Evolutionary conservation across 2,329 filamentous ascomycete species (phyloP).

Genomic region (Epichloe bromicola): DNA sequence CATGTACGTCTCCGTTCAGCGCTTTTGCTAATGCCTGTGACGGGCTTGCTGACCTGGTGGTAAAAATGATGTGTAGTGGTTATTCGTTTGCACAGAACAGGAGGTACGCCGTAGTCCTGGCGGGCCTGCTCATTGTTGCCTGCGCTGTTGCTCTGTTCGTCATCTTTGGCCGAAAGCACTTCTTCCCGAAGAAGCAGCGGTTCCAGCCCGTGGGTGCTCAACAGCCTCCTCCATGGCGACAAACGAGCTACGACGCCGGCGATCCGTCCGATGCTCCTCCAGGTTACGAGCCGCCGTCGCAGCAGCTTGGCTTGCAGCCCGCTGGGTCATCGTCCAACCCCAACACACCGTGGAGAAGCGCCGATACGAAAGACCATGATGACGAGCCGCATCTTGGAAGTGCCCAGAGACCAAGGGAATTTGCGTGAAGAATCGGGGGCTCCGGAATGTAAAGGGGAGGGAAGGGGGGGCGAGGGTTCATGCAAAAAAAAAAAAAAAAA

Average conservation of each 20-base stretch:
- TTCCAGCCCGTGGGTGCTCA: slow-evolving; percentile 10
- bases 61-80: slow-evolving; percentile 26
- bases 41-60: slow-evolving; percentile 2
- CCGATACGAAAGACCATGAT: slow-evolving; percentile 17
- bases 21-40: not conserved
- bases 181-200: slow-evolving; percentile 12
- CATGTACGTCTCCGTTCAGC: slow-evolving; percentile 27
- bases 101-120: slow-evolving; percentile 34
- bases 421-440: slow-evolving; percentile 10
- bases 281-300: slow-evolving; percentile 21
- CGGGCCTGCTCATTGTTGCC: slow-evolving; percentile 31
- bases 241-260: slow-evolving; percentile 10
- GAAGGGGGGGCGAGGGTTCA: too few relatives aligned
- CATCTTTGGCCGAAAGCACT: slow-evolving; percentile 17
- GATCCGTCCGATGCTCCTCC: slow-evolving; percentile 18
- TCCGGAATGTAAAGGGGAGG: too few relatives aligned
- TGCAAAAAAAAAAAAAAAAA: too few relatives aligned
- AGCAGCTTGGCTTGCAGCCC: slow-evolving; percentile 17
- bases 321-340: slow-evolving; percentile 14
- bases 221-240: slow-evolving; percentile 18
- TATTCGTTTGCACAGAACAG: slow-evolving; percentile 41
- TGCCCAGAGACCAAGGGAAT: slow-evolving; percentile 20
- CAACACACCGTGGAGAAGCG: slow-evolving; percentile 14
- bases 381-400: slow-evolving; percentile 18
- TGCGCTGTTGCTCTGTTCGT: slow-evolving; percentile 25